phyloP scores from a whole-genome alignment of 2,329 filamentous ascomycete species.

The Niveomyces coronatus region DNA sequence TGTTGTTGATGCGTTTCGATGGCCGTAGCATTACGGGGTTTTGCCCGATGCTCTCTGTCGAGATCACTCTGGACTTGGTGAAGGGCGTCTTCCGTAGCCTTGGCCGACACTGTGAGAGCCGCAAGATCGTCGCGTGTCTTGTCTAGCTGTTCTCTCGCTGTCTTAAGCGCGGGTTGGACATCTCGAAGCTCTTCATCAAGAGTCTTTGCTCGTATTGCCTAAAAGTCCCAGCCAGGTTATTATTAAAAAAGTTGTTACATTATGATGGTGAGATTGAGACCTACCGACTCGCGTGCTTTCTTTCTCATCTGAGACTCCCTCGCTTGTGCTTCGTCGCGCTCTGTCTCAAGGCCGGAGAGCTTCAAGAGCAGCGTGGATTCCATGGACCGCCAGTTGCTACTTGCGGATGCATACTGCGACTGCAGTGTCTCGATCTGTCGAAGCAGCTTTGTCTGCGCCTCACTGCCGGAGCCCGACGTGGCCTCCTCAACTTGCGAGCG shows the following conservation, averaged over 20 bases:
- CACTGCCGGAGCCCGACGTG: constrained; percentile 69
- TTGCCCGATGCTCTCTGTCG: constrained; percentile 34
- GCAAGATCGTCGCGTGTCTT: constrained; percentile 50
- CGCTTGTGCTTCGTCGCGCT: constrained; percentile 74
- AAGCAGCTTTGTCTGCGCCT: constrained; percentile 79
- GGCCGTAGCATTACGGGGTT: constrained; percentile 21
- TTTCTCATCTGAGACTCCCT: constrained; percentile 81
- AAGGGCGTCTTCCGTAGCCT: constrained; percentile 56
- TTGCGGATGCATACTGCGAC: constrained; percentile 87
- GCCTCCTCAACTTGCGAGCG: constrained; percentile 80
- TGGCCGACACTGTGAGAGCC: constrained; percentile 52
- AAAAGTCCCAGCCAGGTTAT: constrained; percentile 12
- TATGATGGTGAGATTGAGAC: constrained; percentile 19
- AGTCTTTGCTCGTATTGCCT: constrained; percentile 55
- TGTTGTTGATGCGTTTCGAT: constrained; percentile 26
- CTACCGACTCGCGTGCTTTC: constrained; percentile 77
- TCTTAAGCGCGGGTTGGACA: constrained; percentile 51
- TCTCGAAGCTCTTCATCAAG: constrained; percentile 78
- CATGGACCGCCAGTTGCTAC: constrained; percentile 96
- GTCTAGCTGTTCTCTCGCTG: constrained; percentile 52
- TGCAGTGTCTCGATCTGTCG: constrained; percentile 93
- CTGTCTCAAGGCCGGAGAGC: constrained; percentile 71
- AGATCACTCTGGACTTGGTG: constrained; percentile 41
- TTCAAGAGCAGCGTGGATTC: constrained; percentile 76
- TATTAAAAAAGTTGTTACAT: background rate